Evolutionary conservation across 148 eudicot species (phyloP), one percentile per base, ranked within the genome.

Genomic region (Fagopyrum tataricum): DNA sequence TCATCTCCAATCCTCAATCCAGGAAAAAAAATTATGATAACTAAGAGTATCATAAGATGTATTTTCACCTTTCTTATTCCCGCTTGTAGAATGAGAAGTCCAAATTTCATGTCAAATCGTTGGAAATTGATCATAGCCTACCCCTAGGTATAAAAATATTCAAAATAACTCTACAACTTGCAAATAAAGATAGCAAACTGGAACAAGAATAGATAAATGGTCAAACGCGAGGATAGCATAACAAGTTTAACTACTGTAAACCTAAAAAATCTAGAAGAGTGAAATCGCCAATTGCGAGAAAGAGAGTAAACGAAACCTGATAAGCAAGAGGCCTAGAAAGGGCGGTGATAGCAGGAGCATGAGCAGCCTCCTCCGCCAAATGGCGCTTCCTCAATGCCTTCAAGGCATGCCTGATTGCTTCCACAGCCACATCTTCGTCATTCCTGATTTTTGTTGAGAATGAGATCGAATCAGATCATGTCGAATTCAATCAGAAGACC

Each of bases 311-410:
- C 40, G 58, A 58, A 58, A 94, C 98, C 96, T 95, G 96, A 83
- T 85, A 82, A 47, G 76, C 74, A 44, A 91, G 78, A 58, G 96
- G 97, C 74, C 88, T 85, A 4, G 91, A 80, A 55, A 91, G 82
- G 74, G 97, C 93, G 18, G 72, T 59, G 37, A 88, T 82, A 66
- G 96, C 90, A 15, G 96, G 92, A 40, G 83, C 81, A 80, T 91
- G 97, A 81, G 97, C 98, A 74, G 76, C 91, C 76, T 95, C 98
- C 80, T 95, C 97, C 8, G 76, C 81, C 73, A 87, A 82, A 76
- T 92, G 98, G 72, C 98, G 93, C 84, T 90, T 89, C 20, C 69
- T 82, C 58, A 95, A 89, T 21, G 97, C 89, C 83, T 81, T 91
- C 58, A 95, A 67, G 43, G 92, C 96, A 70, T 91, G 87, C 72